Evolutionary conservation across 2,329 filamentous ascomycete genomes (phyloP).

Genomic region (Scolecobasidium constrictum): DNA sequence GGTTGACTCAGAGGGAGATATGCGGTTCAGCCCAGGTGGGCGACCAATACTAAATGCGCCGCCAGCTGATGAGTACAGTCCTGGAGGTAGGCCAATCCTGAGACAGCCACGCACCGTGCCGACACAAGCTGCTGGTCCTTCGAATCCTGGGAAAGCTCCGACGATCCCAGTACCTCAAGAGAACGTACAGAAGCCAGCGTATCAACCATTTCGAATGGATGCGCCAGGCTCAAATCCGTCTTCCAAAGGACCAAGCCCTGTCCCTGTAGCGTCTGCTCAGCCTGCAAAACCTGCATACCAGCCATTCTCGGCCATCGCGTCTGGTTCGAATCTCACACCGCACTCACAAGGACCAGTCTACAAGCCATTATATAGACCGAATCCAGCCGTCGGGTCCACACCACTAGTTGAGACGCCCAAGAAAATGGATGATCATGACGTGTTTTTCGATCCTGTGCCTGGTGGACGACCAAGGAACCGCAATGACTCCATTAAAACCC

Average conservation of each 20-base stretch:
- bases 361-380: not conserved
- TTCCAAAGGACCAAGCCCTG: not conserved
- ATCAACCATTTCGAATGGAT: slow-evolving; percentile 1
- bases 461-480: not conserved
- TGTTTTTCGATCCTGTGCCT: not conserved
- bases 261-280: not conserved
- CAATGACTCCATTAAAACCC: not conserved
- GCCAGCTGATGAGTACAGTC: slow-evolving; percentile 34
- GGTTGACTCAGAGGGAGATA: slow-evolving; percentile 7
- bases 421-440: not conserved
- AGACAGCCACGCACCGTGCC: too few relatives aligned
- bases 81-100: slow-evolving; percentile 39
- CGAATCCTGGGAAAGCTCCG: not conserved
- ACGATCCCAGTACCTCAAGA: too few relatives aligned
- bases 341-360: slow-evolving; percentile 3
- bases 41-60: slow-evolving; percentile 11
- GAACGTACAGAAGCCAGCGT: slow-evolving; percentile 4
- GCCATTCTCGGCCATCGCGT: slow-evolving; percentile 1
- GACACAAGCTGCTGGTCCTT: too few relatives aligned
- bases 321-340: not conserved
- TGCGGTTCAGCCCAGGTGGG: slow-evolving; percentile 10
- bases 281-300: slow-evolving; percentile 6
- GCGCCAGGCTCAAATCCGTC: not conserved
- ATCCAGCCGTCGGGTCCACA: not conserved
- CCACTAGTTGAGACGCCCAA: not conserved